A percentile compares a stretch with the other conserved stretches of the same genome.
Evolutionary conservation across 352 stramenopile species (phyloP).

Genomic region (Pythium monospermum): DNA sequence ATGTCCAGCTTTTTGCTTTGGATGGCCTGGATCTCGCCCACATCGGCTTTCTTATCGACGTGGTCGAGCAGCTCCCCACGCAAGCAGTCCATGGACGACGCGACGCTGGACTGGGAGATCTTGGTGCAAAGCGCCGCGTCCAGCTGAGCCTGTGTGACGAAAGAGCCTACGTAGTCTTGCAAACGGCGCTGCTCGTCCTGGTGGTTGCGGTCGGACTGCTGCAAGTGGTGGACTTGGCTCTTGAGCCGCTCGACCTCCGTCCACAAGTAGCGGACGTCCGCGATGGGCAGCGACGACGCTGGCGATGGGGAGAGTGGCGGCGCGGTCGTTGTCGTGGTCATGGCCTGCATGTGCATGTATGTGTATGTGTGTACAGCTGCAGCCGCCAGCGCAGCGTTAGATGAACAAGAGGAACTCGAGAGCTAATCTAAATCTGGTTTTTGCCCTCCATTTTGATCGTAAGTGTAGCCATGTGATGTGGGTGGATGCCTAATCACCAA

Average conservation of each 20-base stretch:
- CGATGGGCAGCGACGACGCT: constrained; percentile 10
- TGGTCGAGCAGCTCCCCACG: constrained; percentile 25
- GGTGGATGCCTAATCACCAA: too few species aligned
- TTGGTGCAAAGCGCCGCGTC: constrained; percentile 58
- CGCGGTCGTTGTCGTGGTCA: neutral
- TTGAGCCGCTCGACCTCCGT: constrained; percentile 58
- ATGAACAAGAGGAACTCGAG: neutral
- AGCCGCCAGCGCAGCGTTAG: too few species aligned
- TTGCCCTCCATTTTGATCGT: neutral
- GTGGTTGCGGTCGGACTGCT: constrained; percentile 19
- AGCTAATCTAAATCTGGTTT: neutral
- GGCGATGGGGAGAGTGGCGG: too few species aligned
- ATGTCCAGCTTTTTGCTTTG: constrained; percentile 60
- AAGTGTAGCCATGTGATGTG: constrained; percentile 20
- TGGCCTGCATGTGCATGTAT: neutral
- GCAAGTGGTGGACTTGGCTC: constrained; percentile 37
- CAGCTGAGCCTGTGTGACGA: constrained; percentile 55
- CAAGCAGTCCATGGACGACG: constrained; percentile 27
- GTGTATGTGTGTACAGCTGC: neutral
- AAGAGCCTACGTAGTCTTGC: constrained; percentile 32
- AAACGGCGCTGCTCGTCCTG: constrained; percentile 32
- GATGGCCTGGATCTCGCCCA: constrained; percentile 21
- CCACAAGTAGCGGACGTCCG: constrained; percentile 50
- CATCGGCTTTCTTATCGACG: constrained; percentile 43
- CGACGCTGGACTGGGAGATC: constrained; percentile 37